phyloP scores from a whole-genome alignment of 805 yeast genomes.

The Candida jianshihensis region DNA sequence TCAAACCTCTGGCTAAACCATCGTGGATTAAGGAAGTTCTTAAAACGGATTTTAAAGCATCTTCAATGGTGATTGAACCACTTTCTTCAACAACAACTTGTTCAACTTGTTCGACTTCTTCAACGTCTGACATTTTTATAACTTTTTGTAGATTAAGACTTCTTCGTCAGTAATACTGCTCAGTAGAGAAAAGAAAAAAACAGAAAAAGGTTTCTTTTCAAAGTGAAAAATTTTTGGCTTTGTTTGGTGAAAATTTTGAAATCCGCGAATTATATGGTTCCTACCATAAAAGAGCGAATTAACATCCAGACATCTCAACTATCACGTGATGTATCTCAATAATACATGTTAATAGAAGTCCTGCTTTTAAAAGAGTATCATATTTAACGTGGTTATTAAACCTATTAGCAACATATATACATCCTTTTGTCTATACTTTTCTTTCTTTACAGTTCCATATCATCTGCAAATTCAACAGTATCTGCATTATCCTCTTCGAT shows the following conservation, averaged over 20 bases:
- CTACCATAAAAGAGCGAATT: no score
- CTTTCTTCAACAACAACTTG: slow-evolving; percentile 83
- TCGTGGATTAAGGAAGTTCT: slow-evolving; percentile 97
- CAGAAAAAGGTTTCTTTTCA: background rate
- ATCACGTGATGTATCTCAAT: no score
- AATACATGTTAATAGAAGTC: no score
- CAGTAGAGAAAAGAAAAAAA: slow-evolving; percentile 46
- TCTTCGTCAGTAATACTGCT: slow-evolving; percentile 67
- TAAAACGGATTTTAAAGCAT: slow-evolving; percentile 95
- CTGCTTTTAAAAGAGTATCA: no score
- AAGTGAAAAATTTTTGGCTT: background rate
- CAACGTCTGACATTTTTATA: slow-evolving; percentile 82
- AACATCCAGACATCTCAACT: background rate
- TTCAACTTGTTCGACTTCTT: slow-evolving; percentile 76
- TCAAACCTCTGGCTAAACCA: slow-evolving; percentile 99
- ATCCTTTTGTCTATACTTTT: no score
- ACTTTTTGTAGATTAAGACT: slow-evolving; percentile 38
- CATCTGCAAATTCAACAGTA: slow-evolving; percentile 34
- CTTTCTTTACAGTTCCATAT: slow-evolving; percentile 19
- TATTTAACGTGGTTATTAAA: no score
- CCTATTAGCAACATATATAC: no score
- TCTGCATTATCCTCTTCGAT: slow-evolving; percentile 21
- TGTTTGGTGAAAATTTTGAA: background rate
- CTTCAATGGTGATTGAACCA: slow-evolving; percentile 93
- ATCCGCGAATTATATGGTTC: no score